Base-by-base conservation (phyloP, 192 early-diverging fungal species). In the Entomortierella parvispora region DNA sequence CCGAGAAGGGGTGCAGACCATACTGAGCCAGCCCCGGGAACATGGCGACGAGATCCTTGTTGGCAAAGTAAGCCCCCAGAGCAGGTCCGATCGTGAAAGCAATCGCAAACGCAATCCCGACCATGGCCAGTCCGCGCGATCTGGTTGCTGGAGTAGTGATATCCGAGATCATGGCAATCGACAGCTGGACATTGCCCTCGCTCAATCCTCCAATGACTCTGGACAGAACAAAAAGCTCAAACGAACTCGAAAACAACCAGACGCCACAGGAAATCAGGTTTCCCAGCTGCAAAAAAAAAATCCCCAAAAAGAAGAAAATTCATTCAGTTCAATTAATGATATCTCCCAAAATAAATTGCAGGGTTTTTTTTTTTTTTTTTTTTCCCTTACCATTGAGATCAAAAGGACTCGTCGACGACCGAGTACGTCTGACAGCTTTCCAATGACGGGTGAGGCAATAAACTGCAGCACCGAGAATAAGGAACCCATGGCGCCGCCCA, bases 101-200 rank as follows among this genome's bases (percentile, higher is more conserved):
- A 23, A 96, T 86, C 1, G 95, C 93, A 84, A 99, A 99, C 2
- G 96, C 95, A 55, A 99, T 96, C 20, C 97, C 97, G 0, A 99
- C 96, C 51, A 96, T 84, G 23, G 97, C 93, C 86, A 99, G 80
- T 32, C 93, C 92, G 22, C 81, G 81, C 2, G 95, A 96, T 23
- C 97, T 70, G 0, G 85, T 90, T 61, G 89, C 82, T 0, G 85
- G 81, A 0, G 92, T 90, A 0, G 97, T 97, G 50, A 98, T 87
- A 68, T 99, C 97, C 18, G 95, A 92, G 44, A 99, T 96, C 72
- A 97, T 95, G 1, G 97, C 96, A 42, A 95, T 94, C 3, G 92
- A 94, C 46, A 99, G 88, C 81, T 99, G 97, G 17, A 99, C 95
- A 68, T 99, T 99, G 46, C 97, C 97, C 71, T 99, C 97, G 53